Evolutionary conservation across 2,329 filamentous ascomycete genomes (phyloP), one percentile per base, ranked within the genome.

Genomic region (Diplodia intermedia): DNA sequence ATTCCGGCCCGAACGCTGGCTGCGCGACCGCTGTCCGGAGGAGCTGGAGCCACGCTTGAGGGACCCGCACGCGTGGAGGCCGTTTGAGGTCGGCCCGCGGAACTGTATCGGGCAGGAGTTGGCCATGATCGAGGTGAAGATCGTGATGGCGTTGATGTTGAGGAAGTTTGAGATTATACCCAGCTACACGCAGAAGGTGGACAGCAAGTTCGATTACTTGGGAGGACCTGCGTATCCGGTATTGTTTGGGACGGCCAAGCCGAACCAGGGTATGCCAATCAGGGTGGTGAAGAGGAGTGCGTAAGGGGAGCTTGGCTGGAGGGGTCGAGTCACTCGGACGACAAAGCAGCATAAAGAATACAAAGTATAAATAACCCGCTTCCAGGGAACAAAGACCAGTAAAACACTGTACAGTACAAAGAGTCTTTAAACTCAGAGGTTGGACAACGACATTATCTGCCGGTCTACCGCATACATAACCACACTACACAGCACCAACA

Each of bases 11-110:
- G 67, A 66, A 53, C 55, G 63, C 40, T 69, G 43, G 43, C 57
- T 56, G 43, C 62, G 53, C 40, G 54, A 57, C 8, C 50, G 53
- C 15, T 36, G 54, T 26, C 61, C 68, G 14, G 26, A 47, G 11
- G 60, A 65, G 5, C 67, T 71, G 54, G 29, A 57, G 47, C 68
- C 69, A 12, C 69, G 69, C 40, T 33, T 66, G 4, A 20, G 7
- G 26, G 43, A 63, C 36, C 43, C 60, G 23, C 55, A 68, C 1
- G 76, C 74, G 9, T 81, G 71, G 70, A 72, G 77, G 8, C 75
- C 80, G 0, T 83, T 83, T 66, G 79, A 82, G 47, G 69, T 74
- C 5, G 81, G 81, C 0, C 75, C 76, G 1, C 70, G 79, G 3
- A 73, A 72, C 3, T 82, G 80, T 65, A 73, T 79, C 23, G 79